Evolutionary conservation across 148 eudicot species (phyloP), one percentile per base, ranked within the genome.

Genomic region (Cornus controversa): DNA sequence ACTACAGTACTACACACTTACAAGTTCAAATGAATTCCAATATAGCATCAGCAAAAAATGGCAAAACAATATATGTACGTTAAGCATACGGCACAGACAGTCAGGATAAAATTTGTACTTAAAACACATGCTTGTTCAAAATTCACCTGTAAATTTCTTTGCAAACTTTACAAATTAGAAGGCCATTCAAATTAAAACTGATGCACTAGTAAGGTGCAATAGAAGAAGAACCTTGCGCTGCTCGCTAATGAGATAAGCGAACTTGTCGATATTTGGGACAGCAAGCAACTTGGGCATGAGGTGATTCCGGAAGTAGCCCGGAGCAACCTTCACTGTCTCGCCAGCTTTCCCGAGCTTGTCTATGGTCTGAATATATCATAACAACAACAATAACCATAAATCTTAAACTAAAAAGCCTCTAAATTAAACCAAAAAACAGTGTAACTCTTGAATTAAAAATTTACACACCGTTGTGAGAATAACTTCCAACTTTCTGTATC

Each of bases 221-320:
- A 37, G 10, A 57, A 22, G 64, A 11, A 63, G 11, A 47, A 93
- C 99, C 99, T 96, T 93, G 75, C 92, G 91, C 82, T 96, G 98
- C 86, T 96, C 98, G 27, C 83, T 84, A 37, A 93, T 79, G 5
- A 93, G 92, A 81, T 86, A 78, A 8, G 92, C 92, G 73, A 86
- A 95, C 85, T 93, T 95, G 42, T 93, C 96, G 76, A 95, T 95
- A 81, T 95, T 90, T 1, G 99, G 99, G 42, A 96, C 92, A 36
- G 99, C 99, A 69, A 90, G 90, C 75, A 93, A 79, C 80, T 96
- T 93, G 8, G 99, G 99, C 99, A 93, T 96, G 69, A 96, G 80
- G 77, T 93, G 90, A 80, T 93, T 96, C 18, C 98, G 90, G 67
- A 93, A 96, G 78, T 87, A 94, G 36, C 98, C 99, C 6, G 99